A percentile compares a stretch with the other conserved stretches of the same genome.
Evolutionary conservation across 768 basidiomycete species (phyloP).

Genomic region (Polyporus arcularius): DNA sequence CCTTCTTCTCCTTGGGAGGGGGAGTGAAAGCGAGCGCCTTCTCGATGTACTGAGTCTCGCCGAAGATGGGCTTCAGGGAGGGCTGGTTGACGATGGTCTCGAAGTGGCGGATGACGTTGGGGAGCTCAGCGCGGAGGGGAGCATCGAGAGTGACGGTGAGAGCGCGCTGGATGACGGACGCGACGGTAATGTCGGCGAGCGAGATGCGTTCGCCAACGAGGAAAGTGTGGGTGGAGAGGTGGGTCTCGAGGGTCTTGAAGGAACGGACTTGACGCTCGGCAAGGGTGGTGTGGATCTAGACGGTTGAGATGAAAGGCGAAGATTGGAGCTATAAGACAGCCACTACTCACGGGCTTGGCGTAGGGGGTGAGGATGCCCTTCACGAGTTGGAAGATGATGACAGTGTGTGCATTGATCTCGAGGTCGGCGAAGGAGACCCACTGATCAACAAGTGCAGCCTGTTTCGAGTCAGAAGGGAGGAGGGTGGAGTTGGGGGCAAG

Average conservation of each 20-base stretch:
- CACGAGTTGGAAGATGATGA: conserved; percentile 45
- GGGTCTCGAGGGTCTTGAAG: conserved; percentile 68
- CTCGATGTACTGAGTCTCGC: conserved; percentile 60
- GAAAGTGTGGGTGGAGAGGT: conserved; percentile 82
- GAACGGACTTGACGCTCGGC: conserved; percentile 56
- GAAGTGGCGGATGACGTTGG: conserved; percentile 80
- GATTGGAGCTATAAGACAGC: background rate
- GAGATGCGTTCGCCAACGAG: conserved; percentile 94
- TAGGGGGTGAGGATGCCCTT: conserved; percentile 60
- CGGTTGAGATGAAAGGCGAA: conserved; percentile 1
- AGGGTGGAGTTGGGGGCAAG: conserved; percentile 80
- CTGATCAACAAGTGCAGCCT: conserved; percentile 79
- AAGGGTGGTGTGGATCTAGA: conserved; percentile 58
- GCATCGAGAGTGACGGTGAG: conserved; percentile 66
- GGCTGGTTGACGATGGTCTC: conserved; percentile 90
- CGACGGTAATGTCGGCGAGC: conserved; percentile 82
- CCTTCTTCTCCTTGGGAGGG: conserved; percentile 75
- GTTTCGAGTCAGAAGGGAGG: conserved; percentile 63
- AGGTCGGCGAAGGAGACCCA: conserved; percentile 78
- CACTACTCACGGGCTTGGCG: conserved; percentile 71
- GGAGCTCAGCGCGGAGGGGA: conserved; percentile 59
- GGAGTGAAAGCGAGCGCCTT: conserved; percentile 71
- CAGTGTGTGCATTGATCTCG: conserved; percentile 51
- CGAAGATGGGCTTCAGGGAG: conserved; percentile 66
- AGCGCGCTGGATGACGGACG: conserved; percentile 55